Conservation (phyloP, 129 eudicot genomes). For the Erigeron canadensis region DNA sequence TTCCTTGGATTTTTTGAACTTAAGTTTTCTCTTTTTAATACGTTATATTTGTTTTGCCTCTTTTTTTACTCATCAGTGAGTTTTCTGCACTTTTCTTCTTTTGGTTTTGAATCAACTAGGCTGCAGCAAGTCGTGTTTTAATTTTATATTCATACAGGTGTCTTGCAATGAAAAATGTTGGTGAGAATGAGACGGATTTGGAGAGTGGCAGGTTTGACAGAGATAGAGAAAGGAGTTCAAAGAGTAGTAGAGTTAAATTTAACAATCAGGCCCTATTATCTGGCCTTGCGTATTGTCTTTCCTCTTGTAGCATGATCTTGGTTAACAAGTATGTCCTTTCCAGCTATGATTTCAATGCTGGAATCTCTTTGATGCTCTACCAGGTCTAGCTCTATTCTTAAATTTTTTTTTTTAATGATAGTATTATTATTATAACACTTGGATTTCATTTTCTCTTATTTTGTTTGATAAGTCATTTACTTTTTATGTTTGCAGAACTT, state of each 20-base stretch:
- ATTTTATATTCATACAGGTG: conserved; percentile 34
- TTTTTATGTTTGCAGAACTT: conserved; percentile 69
- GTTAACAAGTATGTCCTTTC: conserved; percentile 95
- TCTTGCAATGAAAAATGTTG: conserved; percentile 50
- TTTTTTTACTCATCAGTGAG: background rate
- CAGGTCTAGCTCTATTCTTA: conserved; percentile 54
- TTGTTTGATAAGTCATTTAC: conserved; percentile 25
- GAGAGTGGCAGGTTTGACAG: conserved; percentile 62
- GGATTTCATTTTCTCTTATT: background rate
- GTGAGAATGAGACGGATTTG: conserved; percentile 59
- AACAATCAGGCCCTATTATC: conserved; percentile 76
- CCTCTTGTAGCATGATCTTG: conserved; percentile 97
- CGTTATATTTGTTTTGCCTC: background rate
- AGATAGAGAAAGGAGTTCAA: conserved; percentile 49
- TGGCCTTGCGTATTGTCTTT: conserved; percentile 87
- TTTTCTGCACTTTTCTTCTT: background rate
- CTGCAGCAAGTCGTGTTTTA: background rate
- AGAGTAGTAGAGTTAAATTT: conserved; percentile 48
- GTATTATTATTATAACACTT: background rate
- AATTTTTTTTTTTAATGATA: background rate
- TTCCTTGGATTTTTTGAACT: background rate
- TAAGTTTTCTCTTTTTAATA: background rate
- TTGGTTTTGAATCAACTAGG: background rate
- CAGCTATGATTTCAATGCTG: conserved; percentile 94
- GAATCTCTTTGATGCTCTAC: conserved; percentile 95